A percentile compares a stretch with the other conserved stretches of the same genome.
These are phyloP conservation scores for Verticillium alfalfae DNA, from an alignment of 2,329 filamentous ascomycete genomes.

Conservation along the genomic window DNA sequence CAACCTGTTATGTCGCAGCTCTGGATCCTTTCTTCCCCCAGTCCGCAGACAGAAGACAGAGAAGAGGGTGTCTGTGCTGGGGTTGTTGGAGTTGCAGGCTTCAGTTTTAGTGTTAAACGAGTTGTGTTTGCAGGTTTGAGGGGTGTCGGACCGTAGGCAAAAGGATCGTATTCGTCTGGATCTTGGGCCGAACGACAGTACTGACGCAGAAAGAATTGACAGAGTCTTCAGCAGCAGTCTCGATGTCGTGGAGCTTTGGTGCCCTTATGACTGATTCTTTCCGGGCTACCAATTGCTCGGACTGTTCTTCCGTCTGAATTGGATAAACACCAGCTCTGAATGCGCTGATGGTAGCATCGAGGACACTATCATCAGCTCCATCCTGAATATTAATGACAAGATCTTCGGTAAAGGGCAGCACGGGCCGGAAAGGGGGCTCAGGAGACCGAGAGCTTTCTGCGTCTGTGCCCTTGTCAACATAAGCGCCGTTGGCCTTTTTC, in stretches of 20 bases:
- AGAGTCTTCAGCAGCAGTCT: not conserved
- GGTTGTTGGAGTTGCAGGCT: constrained; percentile 21
- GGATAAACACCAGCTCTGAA: constrained; percentile 35
- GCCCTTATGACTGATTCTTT: not conserved
- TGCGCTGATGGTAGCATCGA: constrained; percentile 41
- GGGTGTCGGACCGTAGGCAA: constrained; percentile 20
- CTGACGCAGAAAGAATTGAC: constrained; percentile 6
- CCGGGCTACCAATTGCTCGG: not conserved
- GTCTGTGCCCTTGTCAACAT: constrained; percentile 35
- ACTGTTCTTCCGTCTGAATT: constrained; percentile 2
- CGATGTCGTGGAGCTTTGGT: not conserved
- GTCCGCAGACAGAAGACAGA: constrained; percentile 3
- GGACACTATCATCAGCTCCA: constrained; percentile 29
- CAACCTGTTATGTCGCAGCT: constrained; percentile 33
- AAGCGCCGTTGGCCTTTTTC: constrained; percentile 21
- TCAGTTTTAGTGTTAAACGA: not conserved
- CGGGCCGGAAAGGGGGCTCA: constrained; percentile 27
- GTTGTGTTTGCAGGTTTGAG: not conserved
- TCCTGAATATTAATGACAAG: constrained; percentile 49
- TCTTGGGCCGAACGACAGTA: constrained; percentile 3
- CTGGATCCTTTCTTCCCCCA: constrained; percentile 30
- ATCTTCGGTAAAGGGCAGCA: constrained; percentile 50
- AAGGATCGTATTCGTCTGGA: constrained; percentile 42
- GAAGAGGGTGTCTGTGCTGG: constrained; percentile 37
- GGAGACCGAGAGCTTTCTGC: constrained; percentile 17